A percentile compares a stretch with the other conserved stretches of the same genome.
Conservation (phyloP, 2,329 filamentous ascomycete species). For the Magnaporthiopsis poae region DNA sequence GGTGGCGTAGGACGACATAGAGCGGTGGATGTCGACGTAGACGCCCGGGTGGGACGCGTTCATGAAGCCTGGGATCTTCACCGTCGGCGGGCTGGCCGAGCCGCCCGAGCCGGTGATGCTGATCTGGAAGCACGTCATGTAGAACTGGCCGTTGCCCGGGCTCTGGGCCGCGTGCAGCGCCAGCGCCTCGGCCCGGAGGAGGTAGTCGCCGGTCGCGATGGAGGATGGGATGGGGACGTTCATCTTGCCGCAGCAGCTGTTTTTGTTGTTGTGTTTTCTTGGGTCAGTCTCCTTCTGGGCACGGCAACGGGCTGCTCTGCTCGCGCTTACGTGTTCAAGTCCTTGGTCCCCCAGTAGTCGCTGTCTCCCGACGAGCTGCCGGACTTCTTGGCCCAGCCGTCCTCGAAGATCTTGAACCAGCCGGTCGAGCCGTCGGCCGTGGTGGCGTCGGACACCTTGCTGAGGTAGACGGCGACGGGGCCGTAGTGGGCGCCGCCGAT, state of each 20-base stretch:
- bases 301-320: too few relatives aligned
- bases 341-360: constrained; percentile 30
- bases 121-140: constrained; percentile 23
- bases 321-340: constrained; percentile 5
- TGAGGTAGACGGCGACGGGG: constrained; percentile 35
- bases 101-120: constrained; percentile 18
- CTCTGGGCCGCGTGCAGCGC: constrained; percentile 30
- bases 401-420: constrained; percentile 40
- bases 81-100: constrained; percentile 15
- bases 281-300: constrained; percentile 8
- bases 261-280: constrained; percentile 14
- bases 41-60: constrained; percentile 30
- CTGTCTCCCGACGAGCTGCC: constrained; percentile 22
- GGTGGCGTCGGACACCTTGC: constrained; percentile 33
- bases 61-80: constrained; percentile 29
- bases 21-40: constrained; percentile 31
- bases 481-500: constrained; percentile 40
- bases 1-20: constrained; percentile 26
- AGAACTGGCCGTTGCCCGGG: constrained; percentile 20
- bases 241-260: constrained; percentile 24
- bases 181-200: constrained; percentile 34
- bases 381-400: constrained; percentile 24
- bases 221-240: constrained; percentile 19
- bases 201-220: constrained; percentile 22
- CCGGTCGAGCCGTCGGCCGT: constrained; percentile 27